Conservation (phyloP, 2,329 filamentous ascomycete species). For the Phyllosticta ampelicida region DNA sequence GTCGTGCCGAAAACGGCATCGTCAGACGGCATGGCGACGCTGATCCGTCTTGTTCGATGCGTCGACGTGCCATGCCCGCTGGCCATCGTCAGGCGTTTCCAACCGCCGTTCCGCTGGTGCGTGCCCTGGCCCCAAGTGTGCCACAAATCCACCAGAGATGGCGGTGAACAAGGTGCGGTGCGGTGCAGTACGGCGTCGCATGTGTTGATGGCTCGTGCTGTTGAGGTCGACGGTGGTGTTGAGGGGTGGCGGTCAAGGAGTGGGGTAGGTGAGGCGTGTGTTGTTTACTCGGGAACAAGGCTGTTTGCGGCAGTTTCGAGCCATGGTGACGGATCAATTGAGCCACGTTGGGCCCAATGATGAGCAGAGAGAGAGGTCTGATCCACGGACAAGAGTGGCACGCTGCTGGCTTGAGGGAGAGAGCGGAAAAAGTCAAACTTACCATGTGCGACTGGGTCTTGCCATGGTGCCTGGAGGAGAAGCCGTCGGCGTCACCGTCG, state of each 20-base stretch:
- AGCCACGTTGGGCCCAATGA: background rate
- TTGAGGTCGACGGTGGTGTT: background rate
- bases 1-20: slow-evolving; percentile 1
- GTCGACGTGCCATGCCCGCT: background rate
- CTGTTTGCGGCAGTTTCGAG: background rate
- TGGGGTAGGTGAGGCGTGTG: background rate
- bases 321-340: background rate
- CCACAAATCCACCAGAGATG: background rate
- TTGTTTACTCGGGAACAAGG: background rate
- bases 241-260: background rate
- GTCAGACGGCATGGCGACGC: background rate
- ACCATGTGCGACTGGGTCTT: slow-evolving; percentile 82
- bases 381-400: background rate
- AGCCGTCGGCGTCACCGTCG: slow-evolving; percentile 24
- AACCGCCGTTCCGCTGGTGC: background rate
- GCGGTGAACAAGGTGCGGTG: background rate
- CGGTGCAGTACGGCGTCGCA: background rate
- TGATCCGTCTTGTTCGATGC: background rate
- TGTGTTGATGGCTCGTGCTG: background rate
- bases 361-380: background rate
- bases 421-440: slow-evolving; percentile 34
- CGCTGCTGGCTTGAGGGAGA: slow-evolving; percentile 1
- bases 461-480: slow-evolving; percentile 59
- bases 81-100: background rate
- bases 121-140: background rate